Conservation (phyloP, 2,329 filamentous ascomycete genomes). For the Pseudonectria buxi region DNA sequence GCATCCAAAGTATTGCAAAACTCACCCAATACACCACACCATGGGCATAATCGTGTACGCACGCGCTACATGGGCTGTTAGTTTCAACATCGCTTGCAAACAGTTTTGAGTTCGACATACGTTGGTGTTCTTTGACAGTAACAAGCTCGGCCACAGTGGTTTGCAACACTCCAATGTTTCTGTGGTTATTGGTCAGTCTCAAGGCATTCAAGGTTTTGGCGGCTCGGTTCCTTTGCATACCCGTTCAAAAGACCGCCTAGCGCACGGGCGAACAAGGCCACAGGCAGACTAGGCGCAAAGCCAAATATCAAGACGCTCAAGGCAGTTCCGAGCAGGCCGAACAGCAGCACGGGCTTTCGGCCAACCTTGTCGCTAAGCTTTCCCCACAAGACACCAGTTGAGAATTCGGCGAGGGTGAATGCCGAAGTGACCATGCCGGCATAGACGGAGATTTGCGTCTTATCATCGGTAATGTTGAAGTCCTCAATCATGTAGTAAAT, state of each 20-base stretch:
- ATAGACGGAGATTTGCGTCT: slow-evolving; percentile 79
- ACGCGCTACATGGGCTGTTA: slow-evolving; percentile 51
- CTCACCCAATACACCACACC: slow-evolving; percentile 89
- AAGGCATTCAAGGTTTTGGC: neutral
- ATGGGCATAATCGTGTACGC: slow-evolving; percentile 98
- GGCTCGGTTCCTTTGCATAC: slow-evolving; percentile 44
- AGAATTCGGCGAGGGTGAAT: slow-evolving; percentile 93
- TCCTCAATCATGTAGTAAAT: slow-evolving; percentile 96
- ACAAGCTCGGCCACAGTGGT: slow-evolving; percentile 93
- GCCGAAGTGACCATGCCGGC: slow-evolving; percentile 94
- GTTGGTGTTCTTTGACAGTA: slow-evolving; percentile 87
- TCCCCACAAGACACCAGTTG: slow-evolving; percentile 88
- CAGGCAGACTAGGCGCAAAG: slow-evolving; percentile 73
- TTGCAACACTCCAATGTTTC: slow-evolving; percentile 90
- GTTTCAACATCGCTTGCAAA: slow-evolving; percentile 1
- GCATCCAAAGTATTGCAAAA: slow-evolving; percentile 7
- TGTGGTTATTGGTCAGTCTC: slow-evolving; percentile 27
- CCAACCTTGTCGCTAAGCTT: slow-evolving; percentile 85
- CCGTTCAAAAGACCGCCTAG: slow-evolving; percentile 89
- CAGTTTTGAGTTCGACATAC: slow-evolving; percentile 42
- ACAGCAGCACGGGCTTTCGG: slow-evolving; percentile 84
- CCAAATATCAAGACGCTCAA: slow-evolving; percentile 91
- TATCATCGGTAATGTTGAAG: slow-evolving; percentile 75
- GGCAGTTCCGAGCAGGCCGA: slow-evolving; percentile 83
- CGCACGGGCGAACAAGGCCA: slow-evolving; percentile 80